Evolutionary conservation across 768 basidiomycete genomes (phyloP).

Genomic region (Suillus fuscotomentosus): DNA sequence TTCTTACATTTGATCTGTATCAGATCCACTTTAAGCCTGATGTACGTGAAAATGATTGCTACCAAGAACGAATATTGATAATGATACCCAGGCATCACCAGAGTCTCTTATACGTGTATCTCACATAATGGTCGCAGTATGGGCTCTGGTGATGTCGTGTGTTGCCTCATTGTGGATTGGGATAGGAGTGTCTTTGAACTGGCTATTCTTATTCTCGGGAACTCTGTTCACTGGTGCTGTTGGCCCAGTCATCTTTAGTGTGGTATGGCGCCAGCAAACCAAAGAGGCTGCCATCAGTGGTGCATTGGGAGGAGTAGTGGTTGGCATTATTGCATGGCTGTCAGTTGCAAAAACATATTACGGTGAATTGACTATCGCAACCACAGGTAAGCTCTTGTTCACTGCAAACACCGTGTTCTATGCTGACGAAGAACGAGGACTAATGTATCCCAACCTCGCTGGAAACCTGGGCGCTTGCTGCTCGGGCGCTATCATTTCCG

Average conservation of each 20-base stretch:
- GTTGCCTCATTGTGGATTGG: slow-evolving; percentile 26
- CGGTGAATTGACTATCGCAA: slow-evolving; percentile 14
- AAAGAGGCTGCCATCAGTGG: slow-evolving; percentile 38
- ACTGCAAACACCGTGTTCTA: neutral
- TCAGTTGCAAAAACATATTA: slow-evolving; percentile 23
- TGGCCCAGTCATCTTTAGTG: slow-evolving; percentile 17
- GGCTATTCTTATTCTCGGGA: slow-evolving; percentile 20
- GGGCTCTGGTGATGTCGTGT: slow-evolving; percentile 22
- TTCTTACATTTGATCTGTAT: slow-evolving; percentile 36
- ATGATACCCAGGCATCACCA: slow-evolving; percentile 14
- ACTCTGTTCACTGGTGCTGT: slow-evolving; percentile 32
- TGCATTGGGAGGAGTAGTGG: slow-evolving; percentile 38
- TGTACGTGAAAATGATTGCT: slow-evolving; percentile 8
- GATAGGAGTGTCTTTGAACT: slow-evolving; percentile 21
- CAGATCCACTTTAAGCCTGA: slow-evolving; percentile 27
- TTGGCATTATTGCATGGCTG: slow-evolving; percentile 49
- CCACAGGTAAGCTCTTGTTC: slow-evolving; percentile 9
- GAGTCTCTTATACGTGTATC: slow-evolving; percentile 21
- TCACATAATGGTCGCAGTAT: slow-evolving; percentile 24
- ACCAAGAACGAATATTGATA: neutral
- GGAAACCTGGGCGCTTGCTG: slow-evolving; percentile 18
- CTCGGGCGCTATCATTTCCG: slow-evolving; percentile 15
- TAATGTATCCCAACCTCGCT: slow-evolving; percentile 17
- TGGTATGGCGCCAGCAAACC: slow-evolving; percentile 36
- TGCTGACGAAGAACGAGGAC: slow-evolving; percentile 8